phyloP scores from a whole-genome alignment of 2,329 filamentous ascomycete genomes.

The Colletotrichum incanum region DNA sequence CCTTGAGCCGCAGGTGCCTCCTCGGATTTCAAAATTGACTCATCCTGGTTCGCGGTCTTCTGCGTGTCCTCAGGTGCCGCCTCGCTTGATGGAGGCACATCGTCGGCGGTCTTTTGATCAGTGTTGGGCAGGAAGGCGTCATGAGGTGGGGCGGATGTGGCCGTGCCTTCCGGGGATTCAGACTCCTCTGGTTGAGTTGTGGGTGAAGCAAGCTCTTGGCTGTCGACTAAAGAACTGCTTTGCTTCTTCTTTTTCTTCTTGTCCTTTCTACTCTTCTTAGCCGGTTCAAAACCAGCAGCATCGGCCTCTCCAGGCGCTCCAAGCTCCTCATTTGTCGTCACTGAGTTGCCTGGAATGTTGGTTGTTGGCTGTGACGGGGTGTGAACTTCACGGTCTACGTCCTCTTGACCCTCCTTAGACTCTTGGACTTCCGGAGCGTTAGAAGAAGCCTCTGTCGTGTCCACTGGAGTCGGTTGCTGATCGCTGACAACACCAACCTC shows the following conservation, averaged over 20 bases:
- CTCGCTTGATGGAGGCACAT: neutral
- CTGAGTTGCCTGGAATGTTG: neutral
- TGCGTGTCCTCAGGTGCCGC: neutral
- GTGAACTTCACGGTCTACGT: slow-evolving; percentile 34
- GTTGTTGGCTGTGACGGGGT: neutral
- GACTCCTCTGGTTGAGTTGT: neutral
- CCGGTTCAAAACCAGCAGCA: slow-evolving; percentile 23
- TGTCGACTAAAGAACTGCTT: slow-evolving; percentile 30
- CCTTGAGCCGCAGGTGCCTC: neutral
- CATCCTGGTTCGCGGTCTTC: neutral
- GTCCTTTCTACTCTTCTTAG: slow-evolving; percentile 47
- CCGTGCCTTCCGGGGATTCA: slow-evolving; percentile 1
- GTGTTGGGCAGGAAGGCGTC: neutral
- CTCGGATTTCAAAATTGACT: neutral
- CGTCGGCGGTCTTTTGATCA: neutral
- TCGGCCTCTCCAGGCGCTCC: slow-evolving; percentile 11
- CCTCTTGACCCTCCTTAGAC: slow-evolving; percentile 48
- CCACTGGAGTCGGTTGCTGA: neutral
- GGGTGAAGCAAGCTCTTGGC: slow-evolving; percentile 3
- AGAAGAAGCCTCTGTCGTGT: neutral
- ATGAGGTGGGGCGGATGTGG: slow-evolving; percentile 7
- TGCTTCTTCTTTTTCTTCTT: slow-evolving; percentile 54
- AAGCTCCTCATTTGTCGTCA: slow-evolving; percentile 5
- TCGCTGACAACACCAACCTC: neutral
- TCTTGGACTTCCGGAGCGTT: slow-evolving; percentile 16